Percentiles rank a stretch among this genome's conserved stretches.
These are phyloP conservation scores for Actinidia arguta DNA, from an alignment of 179 eudicot species.

Conservation along the genomic window DNA sequence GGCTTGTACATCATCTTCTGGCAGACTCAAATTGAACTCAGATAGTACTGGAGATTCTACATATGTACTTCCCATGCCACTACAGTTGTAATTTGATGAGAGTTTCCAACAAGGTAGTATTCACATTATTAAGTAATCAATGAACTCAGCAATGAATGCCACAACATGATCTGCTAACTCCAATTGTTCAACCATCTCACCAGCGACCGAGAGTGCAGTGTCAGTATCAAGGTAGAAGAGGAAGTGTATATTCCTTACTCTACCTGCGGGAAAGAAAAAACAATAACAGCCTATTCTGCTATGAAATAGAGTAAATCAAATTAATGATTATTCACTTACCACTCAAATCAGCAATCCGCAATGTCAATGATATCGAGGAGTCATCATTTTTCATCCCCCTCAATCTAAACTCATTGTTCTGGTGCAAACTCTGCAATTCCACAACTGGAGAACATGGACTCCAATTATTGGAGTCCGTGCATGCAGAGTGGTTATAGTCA, in stretches of 20 bases:
- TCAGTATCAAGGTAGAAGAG: constrained; percentile 67
- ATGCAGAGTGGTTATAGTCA: constrained; percentile 52
- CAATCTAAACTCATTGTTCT: constrained; percentile 66
- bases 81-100: constrained; percentile 31
- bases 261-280: constrained; percentile 45
- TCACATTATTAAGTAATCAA: constrained; percentile 56
- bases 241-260: constrained; percentile 69
- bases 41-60: constrained; percentile 17
- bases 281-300: neutral
- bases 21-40: constrained; percentile 7
- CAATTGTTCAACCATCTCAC: constrained; percentile 86
- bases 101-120: constrained; percentile 56
- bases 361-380: constrained; percentile 61
- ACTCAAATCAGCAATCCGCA: constrained; percentile 62
- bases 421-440: constrained; percentile 59
- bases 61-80: constrained; percentile 19
- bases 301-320: neutral
- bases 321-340: constrained; percentile 33
- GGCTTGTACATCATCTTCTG: constrained; percentile 12
- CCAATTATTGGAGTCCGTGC: constrained; percentile 37
- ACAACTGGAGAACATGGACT: constrained; percentile 40
- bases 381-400: constrained; percentile 65
- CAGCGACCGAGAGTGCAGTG: constrained; percentile 73
- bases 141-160: constrained; percentile 77
- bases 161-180: constrained; percentile 73